Conservation (phyloP, 164 flowering plant genomes). For the Echeveria elegans region DNA sequence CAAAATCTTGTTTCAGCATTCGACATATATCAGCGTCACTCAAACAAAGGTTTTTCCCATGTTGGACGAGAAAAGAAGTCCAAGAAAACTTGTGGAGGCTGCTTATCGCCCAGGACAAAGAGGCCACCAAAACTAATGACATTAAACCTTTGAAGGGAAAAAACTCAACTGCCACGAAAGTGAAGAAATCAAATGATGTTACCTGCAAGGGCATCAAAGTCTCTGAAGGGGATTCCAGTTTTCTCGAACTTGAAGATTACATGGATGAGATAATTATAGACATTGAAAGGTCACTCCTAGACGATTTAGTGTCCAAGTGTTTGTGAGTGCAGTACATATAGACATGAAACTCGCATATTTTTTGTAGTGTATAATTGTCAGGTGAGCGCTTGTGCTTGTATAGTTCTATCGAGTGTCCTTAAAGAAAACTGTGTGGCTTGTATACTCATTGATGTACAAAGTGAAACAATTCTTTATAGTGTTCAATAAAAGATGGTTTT, state of each 20-base stretch:
- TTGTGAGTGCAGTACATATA: not conserved
- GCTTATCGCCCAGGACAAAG: constrained; percentile 27
- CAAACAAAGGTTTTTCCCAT: constrained; percentile 14
- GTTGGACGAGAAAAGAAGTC: constrained; percentile 16
- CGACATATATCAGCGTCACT: constrained; percentile 18
- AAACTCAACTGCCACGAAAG: not conserved
- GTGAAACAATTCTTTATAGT: too few relatives aligned
- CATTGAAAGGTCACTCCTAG: not conserved
- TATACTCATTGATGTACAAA: too few relatives aligned
- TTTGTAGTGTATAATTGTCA: not conserved
- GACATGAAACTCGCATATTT: not conserved
- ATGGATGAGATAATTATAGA: not conserved
- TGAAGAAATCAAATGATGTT: not conserved
- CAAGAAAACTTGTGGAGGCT: constrained; percentile 36
- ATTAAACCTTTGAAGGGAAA: not conserved
- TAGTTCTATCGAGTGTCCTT: too few relatives aligned
- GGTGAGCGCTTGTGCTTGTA: too few relatives aligned
- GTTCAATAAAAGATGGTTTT: not conserved
- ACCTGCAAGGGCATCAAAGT: not conserved
- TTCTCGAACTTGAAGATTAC: not conserved
- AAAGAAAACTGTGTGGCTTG: too few relatives aligned
- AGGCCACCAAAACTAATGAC: not conserved
- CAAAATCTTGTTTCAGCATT: constrained; percentile 15
- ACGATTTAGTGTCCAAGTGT: not conserved
- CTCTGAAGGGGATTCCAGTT: not conserved